Conservation (phyloP, 257 asterid genomes). For the Primulina tabacum region DNA sequence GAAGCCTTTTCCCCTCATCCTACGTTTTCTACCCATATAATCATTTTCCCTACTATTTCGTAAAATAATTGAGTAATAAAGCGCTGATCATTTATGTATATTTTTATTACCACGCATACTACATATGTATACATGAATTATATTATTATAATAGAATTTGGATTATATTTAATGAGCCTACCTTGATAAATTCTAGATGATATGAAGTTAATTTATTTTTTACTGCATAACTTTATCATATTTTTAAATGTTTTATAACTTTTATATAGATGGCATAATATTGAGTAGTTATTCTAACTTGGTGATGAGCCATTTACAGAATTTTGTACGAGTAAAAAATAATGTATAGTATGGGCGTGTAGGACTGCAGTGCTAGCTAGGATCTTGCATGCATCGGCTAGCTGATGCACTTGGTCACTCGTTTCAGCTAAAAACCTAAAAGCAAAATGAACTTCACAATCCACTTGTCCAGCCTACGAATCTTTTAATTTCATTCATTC, state of each 20-base stretch:
- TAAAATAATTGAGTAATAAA: background rate
- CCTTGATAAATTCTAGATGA: too few relatives aligned
- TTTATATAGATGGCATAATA: too few relatives aligned
- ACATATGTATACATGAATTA: background rate
- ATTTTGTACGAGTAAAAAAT: background rate
- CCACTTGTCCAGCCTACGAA: background rate
- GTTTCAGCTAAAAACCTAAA: background rate
- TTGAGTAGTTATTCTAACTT: too few relatives aligned
- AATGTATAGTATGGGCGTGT: background rate
- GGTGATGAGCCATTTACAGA: too few relatives aligned
- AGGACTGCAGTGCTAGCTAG: too few relatives aligned
- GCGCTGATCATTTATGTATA: too few relatives aligned
- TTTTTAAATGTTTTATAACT: too few relatives aligned
- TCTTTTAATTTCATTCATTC: background rate
- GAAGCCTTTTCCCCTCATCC: conserved; percentile 32
- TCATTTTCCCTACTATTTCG: background rate
- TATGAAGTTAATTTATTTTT: background rate
- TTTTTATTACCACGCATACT: background rate
- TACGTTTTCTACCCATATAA: conserved; percentile 36
- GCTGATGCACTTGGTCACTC: too few relatives aligned
- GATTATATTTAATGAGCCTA: background rate
- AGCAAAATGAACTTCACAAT: background rate
- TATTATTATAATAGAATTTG: too few relatives aligned
- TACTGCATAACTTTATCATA: background rate
- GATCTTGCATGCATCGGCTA: too few relatives aligned